Percentiles rank a stretch among this genome's conserved stretches.
Conservation (phyloP, 2,329 filamentous ascomycete genomes). For the Plectosphaerella sp. region DNA sequence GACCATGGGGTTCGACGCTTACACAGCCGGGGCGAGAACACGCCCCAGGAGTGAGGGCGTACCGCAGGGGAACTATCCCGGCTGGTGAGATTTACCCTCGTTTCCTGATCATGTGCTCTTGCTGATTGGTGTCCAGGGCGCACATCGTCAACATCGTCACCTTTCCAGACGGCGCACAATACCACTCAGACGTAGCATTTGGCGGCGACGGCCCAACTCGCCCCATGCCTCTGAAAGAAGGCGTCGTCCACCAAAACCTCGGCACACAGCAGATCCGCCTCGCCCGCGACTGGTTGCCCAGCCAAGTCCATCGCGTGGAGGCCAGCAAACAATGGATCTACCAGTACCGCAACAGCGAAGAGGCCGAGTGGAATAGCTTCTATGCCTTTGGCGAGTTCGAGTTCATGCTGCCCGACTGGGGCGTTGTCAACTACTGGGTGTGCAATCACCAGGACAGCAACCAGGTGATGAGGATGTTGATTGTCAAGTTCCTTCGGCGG, state of each 20-base stretch:
- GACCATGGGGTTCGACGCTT: constrained; percentile 47
- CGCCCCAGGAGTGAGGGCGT: constrained; percentile 31
- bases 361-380: constrained; percentile 50
- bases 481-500: constrained; percentile 47
- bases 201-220: constrained; percentile 56
- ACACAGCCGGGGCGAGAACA: constrained; percentile 50
- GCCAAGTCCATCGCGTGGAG: constrained; percentile 31
- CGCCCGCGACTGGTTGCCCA: constrained; percentile 41
- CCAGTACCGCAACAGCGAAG: constrained; percentile 46
- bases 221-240: constrained; percentile 48
- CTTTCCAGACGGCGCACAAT: constrained; percentile 42
- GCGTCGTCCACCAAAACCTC: constrained; percentile 39
- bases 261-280: constrained; percentile 54
- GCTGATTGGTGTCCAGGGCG: constrained; percentile 20
- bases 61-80: constrained; percentile 35
- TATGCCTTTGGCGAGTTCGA: constrained; percentile 66
- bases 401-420: constrained; percentile 58
- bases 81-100: constrained; percentile 32
- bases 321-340: constrained; percentile 57
- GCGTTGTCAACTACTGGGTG: constrained; percentile 53
- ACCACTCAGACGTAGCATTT: constrained; percentile 59
- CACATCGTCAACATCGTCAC: constrained; percentile 61
- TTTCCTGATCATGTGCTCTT: not conserved
- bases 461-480: constrained; percentile 50
- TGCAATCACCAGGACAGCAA: constrained; percentile 43